Evolutionary conservation across 2,329 filamentous ascomycete species (phyloP), one percentile per base, ranked within the genome.

Genomic region (Diaporthe nobilis): DNA sequence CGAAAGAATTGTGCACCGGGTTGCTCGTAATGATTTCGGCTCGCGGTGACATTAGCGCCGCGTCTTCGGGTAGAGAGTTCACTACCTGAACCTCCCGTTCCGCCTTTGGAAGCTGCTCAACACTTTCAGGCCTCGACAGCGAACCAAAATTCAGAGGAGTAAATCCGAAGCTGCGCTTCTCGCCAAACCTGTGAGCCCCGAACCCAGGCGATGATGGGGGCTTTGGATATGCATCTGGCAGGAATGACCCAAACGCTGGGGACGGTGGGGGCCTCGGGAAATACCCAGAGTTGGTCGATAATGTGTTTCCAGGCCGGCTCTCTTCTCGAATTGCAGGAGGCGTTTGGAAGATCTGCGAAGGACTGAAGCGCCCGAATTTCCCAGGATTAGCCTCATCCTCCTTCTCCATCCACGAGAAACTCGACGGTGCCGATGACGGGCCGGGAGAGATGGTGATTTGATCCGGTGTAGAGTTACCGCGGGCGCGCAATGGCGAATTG

Each of bases 21-120:
- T 94, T 93, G 77, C 89, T 90, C 2, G 92, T 95, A 87, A 95
- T 95, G 22, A 92, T 91, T 80, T 94, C 92, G 1, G 88, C 92
- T 58, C 94, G 90, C 0, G 94, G 94, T 3, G 93, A 95, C 87
- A 95, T 89, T 13, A 94, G 84, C 17, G 91, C 86, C 63, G 91
- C 89, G 15, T 89, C 87, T 20, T 86, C 85, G 1, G 85, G 83
- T 49, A 83, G 79, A 17, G 79, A 80, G n/a, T 82, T 75, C 76
- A 84, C 74, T 31, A 87, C 80, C 13, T 83, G 77, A 42, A 86
- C 79, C 76, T 84, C 84, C 80, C 84, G 82, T 72, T 84, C 83
- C 4, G 81, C 78, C 13, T 79, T 77, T 1, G 72, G 67, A 7
- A 47, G n/a, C 25, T 37, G 25, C 42, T 75, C 57, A 31, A 22